A percentile compares a stretch with the other conserved stretches of the same genome.
phyloP scores from a whole-genome alignment of 1,284 basidiomycete genomes.

The Caloboletus firmus region DNA sequence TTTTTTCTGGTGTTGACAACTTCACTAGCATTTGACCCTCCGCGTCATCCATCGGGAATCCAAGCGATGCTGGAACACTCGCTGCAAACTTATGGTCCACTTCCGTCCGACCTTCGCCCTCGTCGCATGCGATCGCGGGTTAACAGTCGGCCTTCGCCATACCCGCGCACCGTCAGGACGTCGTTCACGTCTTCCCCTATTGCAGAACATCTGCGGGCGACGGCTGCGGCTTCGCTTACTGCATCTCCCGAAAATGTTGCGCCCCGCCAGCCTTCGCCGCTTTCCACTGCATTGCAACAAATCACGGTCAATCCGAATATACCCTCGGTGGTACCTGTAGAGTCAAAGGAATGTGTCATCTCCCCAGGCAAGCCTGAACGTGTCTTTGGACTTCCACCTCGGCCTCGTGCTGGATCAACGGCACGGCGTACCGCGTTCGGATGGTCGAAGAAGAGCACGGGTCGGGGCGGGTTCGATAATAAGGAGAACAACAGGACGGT shows the following conservation, averaged over 20 bases:
- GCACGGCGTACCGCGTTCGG: constrained; percentile 57
- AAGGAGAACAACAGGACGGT: constrained; percentile 50
- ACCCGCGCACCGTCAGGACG: constrained; percentile 53
- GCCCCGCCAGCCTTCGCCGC: constrained; percentile 7
- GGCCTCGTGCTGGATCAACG: constrained; percentile 54
- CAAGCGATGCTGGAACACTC: constrained; percentile 72
- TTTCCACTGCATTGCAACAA: constrained; percentile 23
- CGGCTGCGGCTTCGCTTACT: constrained; percentile 31
- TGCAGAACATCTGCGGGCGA: constrained; percentile 39
- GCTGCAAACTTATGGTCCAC: constrained; percentile 62
- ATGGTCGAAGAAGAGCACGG: constrained; percentile 58
- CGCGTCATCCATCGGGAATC: constrained; percentile 62
- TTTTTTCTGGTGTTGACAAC: constrained; percentile 4
- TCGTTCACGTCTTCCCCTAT: constrained; percentile 43
- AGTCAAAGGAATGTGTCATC: constrained; percentile 9
- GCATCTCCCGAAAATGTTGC: constrained; percentile 2
- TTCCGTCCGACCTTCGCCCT: constrained; percentile 65
- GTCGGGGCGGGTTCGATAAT: constrained; percentile 43
- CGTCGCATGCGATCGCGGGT: constrained; percentile 63
- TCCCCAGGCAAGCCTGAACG: constrained; percentile 35
- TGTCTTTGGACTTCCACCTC: constrained; percentile 42
- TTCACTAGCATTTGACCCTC: constrained; percentile 66
- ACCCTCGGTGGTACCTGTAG: background rate
- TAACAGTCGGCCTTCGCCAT: constrained; percentile 68
- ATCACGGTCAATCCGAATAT: constrained; percentile 28